A percentile compares a stretch with the other conserved stretches of the same genome.
Conservation (phyloP, 2,329 filamentous ascomycete genomes). For the Polychaeton citri region DNA sequence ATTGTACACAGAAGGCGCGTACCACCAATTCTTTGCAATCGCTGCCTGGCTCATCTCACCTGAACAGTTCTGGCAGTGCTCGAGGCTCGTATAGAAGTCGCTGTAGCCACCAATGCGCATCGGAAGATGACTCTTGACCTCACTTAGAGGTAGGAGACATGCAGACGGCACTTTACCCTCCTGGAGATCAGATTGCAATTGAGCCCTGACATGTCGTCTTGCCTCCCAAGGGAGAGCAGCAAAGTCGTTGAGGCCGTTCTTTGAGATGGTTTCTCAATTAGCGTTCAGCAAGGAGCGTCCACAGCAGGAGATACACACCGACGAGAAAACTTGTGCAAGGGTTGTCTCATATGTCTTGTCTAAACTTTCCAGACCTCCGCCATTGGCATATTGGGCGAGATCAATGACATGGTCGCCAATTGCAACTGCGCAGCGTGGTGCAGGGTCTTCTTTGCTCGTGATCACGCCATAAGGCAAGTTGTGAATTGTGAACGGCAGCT, state of each 20-base stretch:
- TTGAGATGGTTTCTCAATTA: no score
- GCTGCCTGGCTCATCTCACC: constrained; percentile 26
- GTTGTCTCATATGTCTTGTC: not conserved
- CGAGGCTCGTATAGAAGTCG: constrained; percentile 43
- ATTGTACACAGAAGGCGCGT: constrained; percentile 28
- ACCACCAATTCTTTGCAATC: constrained; percentile 20
- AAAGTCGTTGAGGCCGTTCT: constrained; percentile 41
- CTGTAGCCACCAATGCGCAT: constrained; percentile 43
- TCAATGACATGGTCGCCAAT: constrained; percentile 18
- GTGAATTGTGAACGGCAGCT: constrained; percentile 14
- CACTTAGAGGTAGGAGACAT: constrained; percentile 22
- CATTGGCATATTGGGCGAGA: constrained; percentile 11
- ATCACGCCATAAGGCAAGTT: constrained; percentile 19
- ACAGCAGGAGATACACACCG: no score
- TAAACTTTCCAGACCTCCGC: constrained; percentile 6
- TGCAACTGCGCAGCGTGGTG: constrained; percentile 18
- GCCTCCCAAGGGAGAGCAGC: constrained; percentile 30
- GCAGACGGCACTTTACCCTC: constrained; percentile 13
- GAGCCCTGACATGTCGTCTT: constrained; percentile 25
- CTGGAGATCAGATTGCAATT: constrained; percentile 25
- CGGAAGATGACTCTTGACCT: constrained; percentile 40
- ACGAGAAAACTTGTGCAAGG: not conserved
- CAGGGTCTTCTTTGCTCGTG: constrained; percentile 10
- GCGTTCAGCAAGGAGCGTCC: no score
- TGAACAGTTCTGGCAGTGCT: constrained; percentile 41